Base-by-base conservation (phyloP, 2,329 filamentous ascomycete genomes). In the Trichoderma oligosporum region DNA sequence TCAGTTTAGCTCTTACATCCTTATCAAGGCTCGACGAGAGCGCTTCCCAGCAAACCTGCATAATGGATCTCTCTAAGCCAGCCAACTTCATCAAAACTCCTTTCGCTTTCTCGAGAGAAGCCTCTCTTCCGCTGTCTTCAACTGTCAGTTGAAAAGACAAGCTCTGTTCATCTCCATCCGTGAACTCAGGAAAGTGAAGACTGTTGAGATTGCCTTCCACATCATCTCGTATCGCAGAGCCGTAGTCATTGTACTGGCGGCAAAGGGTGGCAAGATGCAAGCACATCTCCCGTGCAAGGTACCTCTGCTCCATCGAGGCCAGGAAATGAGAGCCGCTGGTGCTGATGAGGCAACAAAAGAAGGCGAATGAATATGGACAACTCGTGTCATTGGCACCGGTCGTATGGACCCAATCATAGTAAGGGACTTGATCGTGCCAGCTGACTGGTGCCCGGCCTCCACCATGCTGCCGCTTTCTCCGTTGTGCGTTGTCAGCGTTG, bases 191-290 rank as follows among this genome's bases (percentile, higher is more conserved):
- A 38, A 64, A 64, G 46, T 63, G 41, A n/a, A 64, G 31, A 4
- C 53, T 59, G 51, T 63, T 63, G 45, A 64, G 41, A 42, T 64
- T 64, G n/a, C 56, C 44, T 38, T 63, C 61, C n/a, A 45, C 35
- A 7, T 14, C 16, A 39, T 64, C 61, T 8, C 61, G 51, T n/a
- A n/a, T 24, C 5, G 48, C 33, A 11, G 62, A 64, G 7, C 60
- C 60, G 3, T 39, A 54, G 47, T 64, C 61, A 54, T 64, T 64
- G 48, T 62, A 60, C 56, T 58, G 57, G 41, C 62, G 60, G 38
- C 59, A 62, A 51, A 56, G 49, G 16, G 61, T 62, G 3, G 62
- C 33, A 12, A 61, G 48, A 36, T 64, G 62, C 5, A 57, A 31
- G 22, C 52, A 47, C 3, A 58, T 11, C 9, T 53, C 61, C 2